Conservation (phyloP, 306 rosid genomes). For the Fragaria nilgerrensis region DNA sequence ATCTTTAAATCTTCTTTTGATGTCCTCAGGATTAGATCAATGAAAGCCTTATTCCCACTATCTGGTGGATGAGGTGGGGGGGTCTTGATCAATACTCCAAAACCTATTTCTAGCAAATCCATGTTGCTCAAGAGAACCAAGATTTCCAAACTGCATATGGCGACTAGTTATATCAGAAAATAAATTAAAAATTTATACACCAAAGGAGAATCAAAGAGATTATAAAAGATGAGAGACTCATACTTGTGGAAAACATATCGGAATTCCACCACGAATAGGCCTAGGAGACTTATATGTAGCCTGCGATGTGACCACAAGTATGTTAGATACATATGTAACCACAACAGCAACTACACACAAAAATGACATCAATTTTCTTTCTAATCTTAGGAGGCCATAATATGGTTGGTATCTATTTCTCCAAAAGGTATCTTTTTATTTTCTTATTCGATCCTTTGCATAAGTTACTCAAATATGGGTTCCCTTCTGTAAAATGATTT, state of each 20-base stretch:
- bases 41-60: slow-evolving; percentile 42
- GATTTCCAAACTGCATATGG: slow-evolving; percentile 51
- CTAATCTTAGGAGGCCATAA: background rate
- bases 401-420: background rate
- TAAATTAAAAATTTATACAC: background rate
- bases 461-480: background rate
- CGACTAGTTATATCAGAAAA: background rate
- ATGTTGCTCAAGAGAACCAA: slow-evolving; percentile 61
- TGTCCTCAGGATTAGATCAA: slow-evolving; percentile 62
- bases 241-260: slow-evolving; percentile 80
- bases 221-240: slow-evolving; percentile 20
- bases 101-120: slow-evolving; percentile 77
- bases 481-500: background rate
- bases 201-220: slow-evolving; percentile 7
- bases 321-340: background rate
- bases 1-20: slow-evolving; percentile 59
- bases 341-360: background rate
- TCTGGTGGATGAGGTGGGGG: slow-evolving; percentile 56
- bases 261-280: slow-evolving; percentile 82
- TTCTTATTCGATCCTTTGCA: background rate
- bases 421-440: background rate
- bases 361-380: background rate
- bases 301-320: slow-evolving; percentile 35
- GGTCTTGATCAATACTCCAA: slow-evolving; percentile 71
- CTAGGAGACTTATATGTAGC: slow-evolving; percentile 63